Percentiles rank a stretch among this genome's conserved stretches.
phyloP scores from a whole-genome alignment of 1,139 yeast species.

The Pichia sp. region DNA sequence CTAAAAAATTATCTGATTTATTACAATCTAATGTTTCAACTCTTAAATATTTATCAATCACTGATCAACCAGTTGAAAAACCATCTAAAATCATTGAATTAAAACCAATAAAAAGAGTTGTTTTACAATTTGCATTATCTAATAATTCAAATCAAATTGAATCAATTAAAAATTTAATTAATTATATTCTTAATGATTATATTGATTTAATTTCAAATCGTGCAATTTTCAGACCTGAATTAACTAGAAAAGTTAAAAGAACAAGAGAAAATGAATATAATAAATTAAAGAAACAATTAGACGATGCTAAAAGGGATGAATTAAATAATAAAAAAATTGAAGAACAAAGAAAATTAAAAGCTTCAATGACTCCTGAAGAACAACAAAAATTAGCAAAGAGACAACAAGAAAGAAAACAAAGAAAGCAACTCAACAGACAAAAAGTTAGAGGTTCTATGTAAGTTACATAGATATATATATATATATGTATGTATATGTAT shows the following conservation, averaged over 20 bases:
- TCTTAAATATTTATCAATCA: slow-evolving; percentile 65
- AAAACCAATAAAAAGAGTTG: slow-evolving; percentile 48
- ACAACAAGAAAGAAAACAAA: slow-evolving; percentile 40
- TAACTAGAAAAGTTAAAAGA: slow-evolving; percentile 65
- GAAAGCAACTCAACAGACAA: slow-evolving; percentile 28
- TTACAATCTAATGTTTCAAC: slow-evolving; percentile 45
- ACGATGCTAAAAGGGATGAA: slow-evolving; percentile 60
- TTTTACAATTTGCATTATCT: slow-evolving; percentile 47
- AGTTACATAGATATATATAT: no score
- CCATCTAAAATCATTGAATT: slow-evolving; percentile 53
- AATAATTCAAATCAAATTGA: slow-evolving; percentile 40
- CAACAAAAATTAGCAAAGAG: slow-evolving; percentile 72
- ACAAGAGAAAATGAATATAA: slow-evolving; percentile 63
- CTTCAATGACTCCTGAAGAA: slow-evolving; percentile 61
- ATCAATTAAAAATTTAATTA: slow-evolving; percentile 40
- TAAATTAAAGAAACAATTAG: slow-evolving; percentile 54
- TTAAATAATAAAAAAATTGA: slow-evolving; percentile 63
- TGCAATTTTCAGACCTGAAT: slow-evolving; percentile 55
- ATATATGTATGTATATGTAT: no score
- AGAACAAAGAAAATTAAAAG: slow-evolving; percentile 57
- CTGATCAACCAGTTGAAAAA: slow-evolving; percentile 71
- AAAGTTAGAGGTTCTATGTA: slow-evolving; percentile 26
- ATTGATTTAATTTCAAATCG: slow-evolving; percentile 27
- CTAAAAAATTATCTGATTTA: slow-evolving; percentile 45
- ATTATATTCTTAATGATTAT: slow-evolving; percentile 29